phyloP scores from a whole-genome alignment of 306 rosid species.

The Gleditsia sinensis region DNA sequence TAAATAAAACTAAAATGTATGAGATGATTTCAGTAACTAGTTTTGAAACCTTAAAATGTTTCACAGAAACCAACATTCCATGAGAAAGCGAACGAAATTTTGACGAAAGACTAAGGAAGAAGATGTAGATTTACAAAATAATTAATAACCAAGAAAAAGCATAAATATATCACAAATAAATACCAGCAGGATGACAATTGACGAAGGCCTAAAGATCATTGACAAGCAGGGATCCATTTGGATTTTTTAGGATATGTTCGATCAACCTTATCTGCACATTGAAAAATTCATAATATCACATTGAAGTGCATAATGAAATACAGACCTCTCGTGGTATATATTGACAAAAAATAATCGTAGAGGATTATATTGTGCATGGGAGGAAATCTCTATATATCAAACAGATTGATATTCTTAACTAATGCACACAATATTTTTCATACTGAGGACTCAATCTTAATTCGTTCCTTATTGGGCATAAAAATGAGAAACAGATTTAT shows the following conservation, averaged over 20 bases:
- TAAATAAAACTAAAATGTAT: background rate
- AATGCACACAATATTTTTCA: slow-evolving; percentile 13
- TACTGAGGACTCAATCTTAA: slow-evolving; percentile 34
- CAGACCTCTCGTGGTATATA: background rate
- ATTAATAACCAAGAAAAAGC: background rate
- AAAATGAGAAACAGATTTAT: background rate
- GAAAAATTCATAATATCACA: slow-evolving; percentile 34
- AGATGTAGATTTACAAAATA: background rate
- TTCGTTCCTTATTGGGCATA: background rate
- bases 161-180: background rate
- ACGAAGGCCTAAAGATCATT: slow-evolving; percentile 36
- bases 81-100: background rate
- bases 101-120: background rate
- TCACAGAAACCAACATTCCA: background rate
- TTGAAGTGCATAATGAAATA: slow-evolving; percentile 15
- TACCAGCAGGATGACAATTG: slow-evolving; percentile 31
- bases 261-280: slow-evolving; percentile 19
- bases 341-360: background rate
- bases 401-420: slow-evolving; percentile 23
- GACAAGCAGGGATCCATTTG: slow-evolving; percentile 28
- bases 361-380: background rate
- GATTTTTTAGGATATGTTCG: slow-evolving; percentile 14
- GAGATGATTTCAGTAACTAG: background rate
- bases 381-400: slow-evolving; percentile 30
- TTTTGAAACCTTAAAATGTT: background rate